Evolutionary conservation across 2,329 filamentous ascomycete genomes (phyloP), one percentile per base, ranked within the genome.

Genomic region (Sordariomycetes sp.): DNA sequence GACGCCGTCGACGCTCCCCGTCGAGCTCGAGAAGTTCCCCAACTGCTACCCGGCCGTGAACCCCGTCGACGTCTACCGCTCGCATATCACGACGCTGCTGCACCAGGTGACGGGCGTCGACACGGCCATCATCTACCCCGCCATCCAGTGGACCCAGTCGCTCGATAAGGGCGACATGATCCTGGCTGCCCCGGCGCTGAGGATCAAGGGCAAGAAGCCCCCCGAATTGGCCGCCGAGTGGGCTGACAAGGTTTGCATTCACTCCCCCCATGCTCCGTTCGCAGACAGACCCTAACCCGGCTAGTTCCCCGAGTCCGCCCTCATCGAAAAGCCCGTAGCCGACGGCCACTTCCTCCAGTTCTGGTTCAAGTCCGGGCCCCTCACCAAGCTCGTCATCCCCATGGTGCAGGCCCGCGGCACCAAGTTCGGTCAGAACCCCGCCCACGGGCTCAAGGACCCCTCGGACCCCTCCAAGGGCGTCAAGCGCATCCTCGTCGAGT

Each of bases 101-200:
- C 75, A 82, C 37, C 75, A 82, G 22, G 80, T 90, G 60, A 89
- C 87, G 2, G 87, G 86, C 24, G 86, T 90, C 32, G 86, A 89
- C 59, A 70, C 79, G 37, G 76, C 79, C 58, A 83, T 90, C 65
- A 86, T 95, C 68, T 91, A 89, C 73, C 82, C 83, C 28, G 83
- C 84, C 43, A 75, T 96, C 50, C 82, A 88, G 74, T 93, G 89
- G 88, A 93, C 90, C 5, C 78, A 83, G 61, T 83, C 86, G 43
- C 77, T 91, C 24, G 90, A 94, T 63, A 90, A 92, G 76, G 90
- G 90, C 54, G 90, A 96, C 72, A 74, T 95, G 64, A 81, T 89
- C 57, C 73, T 96, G 53, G 86, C 90, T 10, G 83, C 90, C 10
- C 88, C 90, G 18, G 88, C 89, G n/a, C 79, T 96, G 62, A 80